Base-by-base conservation (phyloP, 176 grass and related monocot genomes). In the Tuctoria greenei region DNA sequence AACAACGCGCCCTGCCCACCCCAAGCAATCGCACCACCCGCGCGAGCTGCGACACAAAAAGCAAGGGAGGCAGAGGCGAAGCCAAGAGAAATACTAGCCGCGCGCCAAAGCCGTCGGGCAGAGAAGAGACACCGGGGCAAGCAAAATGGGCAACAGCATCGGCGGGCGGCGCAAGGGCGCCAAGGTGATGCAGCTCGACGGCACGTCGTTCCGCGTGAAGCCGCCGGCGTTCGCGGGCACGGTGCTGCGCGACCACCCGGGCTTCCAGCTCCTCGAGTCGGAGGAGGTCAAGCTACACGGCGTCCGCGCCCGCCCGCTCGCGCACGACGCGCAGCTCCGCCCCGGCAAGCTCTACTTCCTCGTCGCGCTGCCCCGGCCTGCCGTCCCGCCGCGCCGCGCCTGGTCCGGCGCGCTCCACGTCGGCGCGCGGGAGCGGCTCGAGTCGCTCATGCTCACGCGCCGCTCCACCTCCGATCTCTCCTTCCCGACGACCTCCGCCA, bases 131-230 rank as follows among this genome's bases (percentile, higher is more conserved):
- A 31, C 31, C 1, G 31, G 31, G 31, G 31, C n/a, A 3, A 51
- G 18, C 10, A 62, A 75, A 67, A 99, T 99, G 95, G 95, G 95
- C 9, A 99, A 99, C 74, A 90, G 67, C 80, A 73, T 99, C 55
- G 87, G 89, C 43, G 87, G 82, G 5, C 88, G 85, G 80, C 93
- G 84, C 38, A 84, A 86, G 63, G 86, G 82, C n/a, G 87, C 89
- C n/a, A 95, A 90, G 91, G 80, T 99, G 44, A 99, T 99, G 95
- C 90, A 99, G 82, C 77, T 95, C 10, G 95, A 99, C 76, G 95
- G 95, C 73, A 95, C 87, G 38, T 73, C 80, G 42, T 88, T 99
- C 79, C 77, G 92, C 2, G 75, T 99, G 6, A 99, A 92, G 66
- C 87, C 84, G 0, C 93, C 90, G 21, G 88, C 76, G 18, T 18